Evolutionary conservation across 768 basidiomycete species (phyloP).

Genomic region (Boletales sp.): DNA sequence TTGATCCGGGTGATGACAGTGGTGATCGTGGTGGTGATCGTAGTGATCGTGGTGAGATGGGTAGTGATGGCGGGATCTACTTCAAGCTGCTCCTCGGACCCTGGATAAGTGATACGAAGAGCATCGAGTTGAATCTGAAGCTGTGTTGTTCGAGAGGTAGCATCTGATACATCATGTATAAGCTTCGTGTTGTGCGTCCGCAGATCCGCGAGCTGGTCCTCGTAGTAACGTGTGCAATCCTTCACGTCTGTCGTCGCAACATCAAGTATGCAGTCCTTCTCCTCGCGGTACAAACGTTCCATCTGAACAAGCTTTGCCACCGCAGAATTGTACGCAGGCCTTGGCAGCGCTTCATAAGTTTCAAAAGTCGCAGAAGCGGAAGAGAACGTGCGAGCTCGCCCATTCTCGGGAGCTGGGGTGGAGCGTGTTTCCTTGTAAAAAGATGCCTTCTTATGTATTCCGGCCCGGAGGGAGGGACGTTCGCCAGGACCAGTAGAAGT

Average conservation of each 20-base stretch:
- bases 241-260: not conserved
- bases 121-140: slow-evolving; percentile 3
- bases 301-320: not conserved
- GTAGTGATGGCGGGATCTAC: not conserved
- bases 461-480: not conserved
- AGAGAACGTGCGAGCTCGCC: not conserved
- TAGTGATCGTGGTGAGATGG: not conserved
- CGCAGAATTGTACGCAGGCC: not conserved
- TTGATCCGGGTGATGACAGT: slow-evolving; percentile 2
- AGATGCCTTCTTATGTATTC: not conserved
- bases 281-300: not conserved
- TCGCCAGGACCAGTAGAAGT: not conserved
- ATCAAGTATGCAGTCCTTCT: slow-evolving; percentile 1
- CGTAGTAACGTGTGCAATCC: not conserved
- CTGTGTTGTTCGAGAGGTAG: not conserved
- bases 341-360: not conserved
- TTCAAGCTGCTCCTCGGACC: not conserved
- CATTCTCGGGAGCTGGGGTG: not conserved
- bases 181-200: slow-evolving; percentile 1
- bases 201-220: slow-evolving; percentile 1
- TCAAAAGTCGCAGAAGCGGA: not conserved
- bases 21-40: not conserved
- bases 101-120: too few species aligned
- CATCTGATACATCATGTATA: not conserved
- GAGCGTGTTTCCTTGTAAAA: not conserved